Evolutionary conservation across 768 basidiomycete genomes (phyloP).

Genomic region (Termitomyces sp.): DNA sequence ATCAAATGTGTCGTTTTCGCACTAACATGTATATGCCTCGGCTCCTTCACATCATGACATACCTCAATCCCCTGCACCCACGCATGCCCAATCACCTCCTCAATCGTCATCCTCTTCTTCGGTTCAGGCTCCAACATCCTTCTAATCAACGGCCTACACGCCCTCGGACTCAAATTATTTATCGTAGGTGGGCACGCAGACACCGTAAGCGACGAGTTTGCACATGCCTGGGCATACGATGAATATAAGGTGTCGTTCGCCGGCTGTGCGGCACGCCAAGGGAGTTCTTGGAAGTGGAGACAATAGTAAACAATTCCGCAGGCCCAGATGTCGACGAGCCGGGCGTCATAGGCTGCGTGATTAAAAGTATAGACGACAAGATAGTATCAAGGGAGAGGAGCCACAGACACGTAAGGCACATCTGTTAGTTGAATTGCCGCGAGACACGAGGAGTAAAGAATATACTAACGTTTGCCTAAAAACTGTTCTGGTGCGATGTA

Average conservation of each 20-base stretch:
- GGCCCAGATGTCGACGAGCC: conserved; percentile 97
- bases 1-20: conserved; percentile 54
- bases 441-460: conserved; percentile 23
- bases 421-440: conserved; percentile 26
- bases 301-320: conserved; percentile 98
- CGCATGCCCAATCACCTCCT: conserved; percentile 69
- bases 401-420: conserved; percentile 21
- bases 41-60: conserved; percentile 59
- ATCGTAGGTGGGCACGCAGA: conserved; percentile 62
- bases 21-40: conserved; percentile 68
- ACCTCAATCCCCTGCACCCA: conserved; percentile 85
- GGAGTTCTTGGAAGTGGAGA: conserved; percentile 95
- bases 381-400: not conserved
- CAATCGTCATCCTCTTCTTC: conserved; percentile 65
- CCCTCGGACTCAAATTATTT: conserved; percentile 82
- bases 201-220: conserved; percentile 36
- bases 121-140: conserved; percentile 97
- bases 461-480: conserved; percentile 82
- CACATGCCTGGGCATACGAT: conserved; percentile 60
- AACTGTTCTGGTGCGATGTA: conserved; percentile 99
- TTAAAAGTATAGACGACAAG: not conserved
- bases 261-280: conserved; percentile 91
- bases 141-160: conserved; percentile 77
- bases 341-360: conserved; percentile 85
- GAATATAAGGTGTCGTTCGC: conserved; percentile 71